phyloP scores from a whole-genome alignment of 768 basidiomycete genomes.

The Amanita muscaria region DNA sequence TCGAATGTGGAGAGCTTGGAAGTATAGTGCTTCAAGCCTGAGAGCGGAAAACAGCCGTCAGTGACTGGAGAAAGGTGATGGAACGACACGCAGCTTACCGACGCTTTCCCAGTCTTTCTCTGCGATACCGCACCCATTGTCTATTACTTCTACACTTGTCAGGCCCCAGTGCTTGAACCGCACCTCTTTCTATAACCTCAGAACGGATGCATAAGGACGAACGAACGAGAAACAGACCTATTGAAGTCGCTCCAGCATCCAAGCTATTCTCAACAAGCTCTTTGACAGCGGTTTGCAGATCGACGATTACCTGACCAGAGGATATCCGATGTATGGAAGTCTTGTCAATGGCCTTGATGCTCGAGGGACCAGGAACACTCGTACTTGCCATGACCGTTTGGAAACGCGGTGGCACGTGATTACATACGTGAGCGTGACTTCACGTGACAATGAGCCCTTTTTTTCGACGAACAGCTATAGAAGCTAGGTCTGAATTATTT shows the following conservation, averaged over 20 bases:
- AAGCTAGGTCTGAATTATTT: no score
- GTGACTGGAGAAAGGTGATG: neutral
- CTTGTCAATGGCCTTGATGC: slow-evolving; percentile 58
- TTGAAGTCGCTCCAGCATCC: slow-evolving; percentile 81
- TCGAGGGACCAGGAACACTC: no score
- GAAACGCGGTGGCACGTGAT: no score
- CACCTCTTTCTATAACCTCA: slow-evolving; percentile 48
- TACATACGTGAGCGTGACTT: no score
- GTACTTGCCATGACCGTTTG: no score
- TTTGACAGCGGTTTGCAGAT: slow-evolving; percentile 90
- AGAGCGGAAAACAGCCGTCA: neutral
- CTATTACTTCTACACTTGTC: slow-evolving; percentile 76
- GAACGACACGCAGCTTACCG: slow-evolving; percentile 45
- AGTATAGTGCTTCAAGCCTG: slow-evolving; percentile 88
- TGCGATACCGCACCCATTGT: slow-evolving; percentile 86
- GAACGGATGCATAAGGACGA: neutral
- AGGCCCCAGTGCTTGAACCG: slow-evolving; percentile 85
- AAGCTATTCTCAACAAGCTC: slow-evolving; percentile 95
- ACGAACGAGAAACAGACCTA: slow-evolving; percentile 47
- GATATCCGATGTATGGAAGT: slow-evolving; percentile 82
- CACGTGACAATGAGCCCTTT: no score
- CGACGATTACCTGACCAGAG: slow-evolving; percentile 91
- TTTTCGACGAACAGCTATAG: no score
- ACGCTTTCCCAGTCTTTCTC: slow-evolving; percentile 69
- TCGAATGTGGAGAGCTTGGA: slow-evolving; percentile 78